Percentiles rank a stretch among this genome's conserved stretches.
Evolutionary conservation across 1,139 yeast species (phyloP).

Genomic region (Suhomyces anneliseae): DNA sequence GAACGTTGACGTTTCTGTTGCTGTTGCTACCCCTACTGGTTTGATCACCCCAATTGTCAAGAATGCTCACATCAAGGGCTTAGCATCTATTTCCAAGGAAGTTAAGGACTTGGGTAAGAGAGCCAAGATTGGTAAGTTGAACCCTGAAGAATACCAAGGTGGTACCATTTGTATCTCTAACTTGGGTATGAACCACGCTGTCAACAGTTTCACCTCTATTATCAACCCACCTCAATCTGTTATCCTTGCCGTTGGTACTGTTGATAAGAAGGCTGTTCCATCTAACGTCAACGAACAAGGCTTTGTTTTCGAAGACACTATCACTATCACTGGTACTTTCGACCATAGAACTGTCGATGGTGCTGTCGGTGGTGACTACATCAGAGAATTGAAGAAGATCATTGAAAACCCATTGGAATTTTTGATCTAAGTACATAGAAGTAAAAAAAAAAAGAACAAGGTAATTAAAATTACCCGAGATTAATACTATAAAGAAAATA

Average conservation of each 20-base stretch:
- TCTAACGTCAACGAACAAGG: conserved; percentile 91
- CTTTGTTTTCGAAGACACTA: conserved; percentile 85
- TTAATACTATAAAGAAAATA: background rate
- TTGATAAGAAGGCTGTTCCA: conserved; percentile 89
- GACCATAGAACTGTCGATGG: conserved; percentile 98
- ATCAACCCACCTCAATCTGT: conserved; percentile 97
- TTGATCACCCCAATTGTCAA: conserved; percentile 93
- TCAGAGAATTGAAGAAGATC: conserved; percentile 86
- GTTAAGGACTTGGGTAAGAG: conserved; percentile 93
- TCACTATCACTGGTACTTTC: conserved; percentile 91
- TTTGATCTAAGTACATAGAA: conserved; percentile 53
- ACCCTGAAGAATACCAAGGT: conserved; percentile 97
- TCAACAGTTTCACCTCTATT: conserved; percentile 88
- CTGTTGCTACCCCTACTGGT: conserved; percentile 98
- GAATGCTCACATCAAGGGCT: conserved; percentile 85
- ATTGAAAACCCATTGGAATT: conserved; percentile 95
- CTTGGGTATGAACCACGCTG: conserved; percentile 98
- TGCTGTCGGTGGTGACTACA: conserved; percentile 96
- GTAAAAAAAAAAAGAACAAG: background rate
- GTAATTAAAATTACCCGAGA: background rate
- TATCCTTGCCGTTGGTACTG: conserved; percentile 91
- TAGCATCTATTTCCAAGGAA: conserved; percentile 74
- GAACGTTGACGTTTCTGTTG: conserved; percentile 95
- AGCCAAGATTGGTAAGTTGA: conserved; percentile 89
- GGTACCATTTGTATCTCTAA: conserved; percentile 98